Percentiles rank a stretch among this genome's conserved stretches.
Evolutionary conservation across 1,284 basidiomycete genomes (phyloP).

Genomic region (Cutaneotrichosporon daszewskae): DNA sequence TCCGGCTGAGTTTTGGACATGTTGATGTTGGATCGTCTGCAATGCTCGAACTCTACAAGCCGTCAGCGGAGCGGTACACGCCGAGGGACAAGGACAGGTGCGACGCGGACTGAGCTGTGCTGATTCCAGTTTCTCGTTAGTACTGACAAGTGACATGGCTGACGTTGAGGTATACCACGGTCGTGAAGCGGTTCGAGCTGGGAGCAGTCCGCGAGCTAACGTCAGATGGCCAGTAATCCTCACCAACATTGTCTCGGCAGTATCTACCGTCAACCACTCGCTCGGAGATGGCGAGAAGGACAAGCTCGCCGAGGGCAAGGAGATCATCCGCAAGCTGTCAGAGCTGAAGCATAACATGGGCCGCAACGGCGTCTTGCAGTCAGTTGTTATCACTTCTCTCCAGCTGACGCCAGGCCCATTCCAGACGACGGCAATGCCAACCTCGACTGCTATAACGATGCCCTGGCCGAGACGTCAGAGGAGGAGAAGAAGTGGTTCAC

Average conservation of each 20-base stretch:
- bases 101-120: background rate
- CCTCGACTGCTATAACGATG: slow-evolving; percentile 65
- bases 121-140: slow-evolving; percentile 37
- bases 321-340: slow-evolving; percentile 70
- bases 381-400: slow-evolving; percentile 33
- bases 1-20: no score
- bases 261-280: slow-evolving; percentile 59
- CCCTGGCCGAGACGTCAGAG: slow-evolving; percentile 55
- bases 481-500: slow-evolving; percentile 78
- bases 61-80: slow-evolving; percentile 36
- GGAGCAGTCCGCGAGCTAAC: slow-evolving; percentile 36
- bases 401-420: slow-evolving; percentile 54
- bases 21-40: no score
- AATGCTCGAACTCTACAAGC: slow-evolving; percentile 32
- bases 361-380: slow-evolving; percentile 69
- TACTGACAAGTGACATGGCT: slow-evolving; percentile 2
- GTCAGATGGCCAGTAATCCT: slow-evolving; percentile 78
- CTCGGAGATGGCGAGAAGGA: slow-evolving; percentile 39
- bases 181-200: slow-evolving; percentile 16
- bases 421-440: slow-evolving; percentile 66
- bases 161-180: slow-evolving; percentile 36
- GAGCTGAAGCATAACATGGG: slow-evolving; percentile 87
- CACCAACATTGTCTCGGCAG: slow-evolving; percentile 67
- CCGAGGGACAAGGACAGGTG: slow-evolving; percentile 46
- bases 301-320: slow-evolving; percentile 62